Conservation (phyloP, 2,329 filamentous ascomycete genomes). For the Xylaria sp. region DNA sequence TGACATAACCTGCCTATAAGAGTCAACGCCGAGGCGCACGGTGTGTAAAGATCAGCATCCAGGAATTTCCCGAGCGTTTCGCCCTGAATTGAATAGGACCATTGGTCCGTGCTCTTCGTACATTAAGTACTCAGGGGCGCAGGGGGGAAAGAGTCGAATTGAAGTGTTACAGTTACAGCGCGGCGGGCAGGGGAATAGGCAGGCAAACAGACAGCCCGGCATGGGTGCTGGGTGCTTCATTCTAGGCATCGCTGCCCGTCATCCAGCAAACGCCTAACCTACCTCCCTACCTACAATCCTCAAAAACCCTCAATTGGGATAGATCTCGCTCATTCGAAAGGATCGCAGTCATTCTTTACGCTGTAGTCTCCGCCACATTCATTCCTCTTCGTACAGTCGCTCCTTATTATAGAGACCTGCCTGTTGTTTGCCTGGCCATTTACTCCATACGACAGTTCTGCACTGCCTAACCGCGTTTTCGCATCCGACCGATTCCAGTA, state of each 20-base stretch:
- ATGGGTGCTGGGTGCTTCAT: too few species aligned
- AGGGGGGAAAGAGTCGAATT: background rate
- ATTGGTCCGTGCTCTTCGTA: background rate
- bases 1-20: background rate
- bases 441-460: background rate
- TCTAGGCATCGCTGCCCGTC: background rate
- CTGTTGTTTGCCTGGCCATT: too few species aligned
- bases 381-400: background rate
- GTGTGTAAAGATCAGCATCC: background rate
- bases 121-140: background rate
- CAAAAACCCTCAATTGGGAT: background rate
- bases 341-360: background rate
- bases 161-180: too few species aligned
- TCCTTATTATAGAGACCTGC: background rate
- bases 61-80: background rate
- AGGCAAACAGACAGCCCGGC: too few species aligned
- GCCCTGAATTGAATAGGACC: background rate
- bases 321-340: background rate
- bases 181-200: too few species aligned
- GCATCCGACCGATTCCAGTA: slow-evolving; percentile 10
- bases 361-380: background rate
- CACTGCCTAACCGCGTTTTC: background rate
- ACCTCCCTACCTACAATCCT: background rate
- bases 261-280: too few species aligned
- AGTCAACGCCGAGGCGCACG: background rate